Conservation (phyloP, 179 eudicot species). For the Vitellaria paradoxa region DNA sequence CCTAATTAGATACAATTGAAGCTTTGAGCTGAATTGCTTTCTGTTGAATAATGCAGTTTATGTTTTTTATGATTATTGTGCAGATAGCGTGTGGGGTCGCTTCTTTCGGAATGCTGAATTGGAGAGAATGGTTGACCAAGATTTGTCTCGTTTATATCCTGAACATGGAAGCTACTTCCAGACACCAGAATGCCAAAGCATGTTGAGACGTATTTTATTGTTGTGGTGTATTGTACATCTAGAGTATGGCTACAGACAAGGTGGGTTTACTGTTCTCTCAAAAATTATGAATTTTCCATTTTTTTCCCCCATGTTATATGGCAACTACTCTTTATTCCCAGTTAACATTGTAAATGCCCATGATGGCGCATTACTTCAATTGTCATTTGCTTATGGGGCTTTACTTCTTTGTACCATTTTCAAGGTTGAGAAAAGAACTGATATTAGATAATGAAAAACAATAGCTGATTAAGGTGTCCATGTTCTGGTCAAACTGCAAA, state of each 20-base stretch:
- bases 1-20: not conserved
- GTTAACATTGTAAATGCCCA: not conserved
- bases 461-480: not conserved
- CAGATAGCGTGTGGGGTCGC: slow-evolving; percentile 98
- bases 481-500: not conserved
- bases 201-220: slow-evolving; percentile 81
- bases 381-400: not conserved
- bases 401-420: not conserved
- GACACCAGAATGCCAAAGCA: slow-evolving; percentile 87
- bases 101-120: slow-evolving; percentile 91
- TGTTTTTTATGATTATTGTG: slow-evolving; percentile 10
- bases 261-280: slow-evolving; percentile 30
- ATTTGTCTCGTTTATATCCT: slow-evolving; percentile 92
- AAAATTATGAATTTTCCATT: not conserved
- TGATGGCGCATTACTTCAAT: not conserved
- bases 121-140: slow-evolving; percentile 93
- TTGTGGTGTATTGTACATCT: slow-evolving; percentile 97
- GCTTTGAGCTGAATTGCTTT: not conserved
- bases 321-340: not conserved
- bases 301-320: not conserved
- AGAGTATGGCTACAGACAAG: slow-evolving; percentile 95
- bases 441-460: not conserved
- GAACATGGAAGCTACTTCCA: slow-evolving; percentile 94
- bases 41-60: too few species aligned
- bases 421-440: not conserved